Base-by-base conservation (phyloP, 2,329 filamentous ascomycete species). In the Cadophora sp. region DNA sequence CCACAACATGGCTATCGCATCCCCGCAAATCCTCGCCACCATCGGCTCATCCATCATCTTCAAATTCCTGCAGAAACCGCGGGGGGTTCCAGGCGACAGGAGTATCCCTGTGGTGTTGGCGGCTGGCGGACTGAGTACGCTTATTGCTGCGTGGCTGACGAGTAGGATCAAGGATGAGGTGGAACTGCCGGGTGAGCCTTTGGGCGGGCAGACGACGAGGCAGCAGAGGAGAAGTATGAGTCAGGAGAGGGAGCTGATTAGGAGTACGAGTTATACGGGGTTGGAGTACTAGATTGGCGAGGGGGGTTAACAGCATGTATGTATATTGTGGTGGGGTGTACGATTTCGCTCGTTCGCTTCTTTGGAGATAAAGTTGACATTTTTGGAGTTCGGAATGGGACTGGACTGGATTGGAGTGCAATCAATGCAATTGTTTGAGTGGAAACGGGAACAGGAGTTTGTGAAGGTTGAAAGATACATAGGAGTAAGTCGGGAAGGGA, bases 1-100 rank as follows among this genome's bases (percentile, higher is more conserved):
- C 65, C 95, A 98, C 83, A 98, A 98, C 79, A 95, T 98, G 81
- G 91, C 94, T 19, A 92, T 98, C 73, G 93, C 94, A 0, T 90
- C 93, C 5, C 95, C 95, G 1, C 95, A 98, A 78, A 94, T 97
- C 69, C 86, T 97, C 65, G 94, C 95, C 12, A 97, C 94, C 6
- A 81, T 97, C 31, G 89, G 92, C 27, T 95, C 92, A 68, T 94
- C 91, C 76, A 83, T 91, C 68, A 92, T 98, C 70, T 98, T 98
- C 82, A 90, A 89, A 76, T 82, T 91, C 50, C 86, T 95, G 75
- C 94, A 98, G 81, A 97, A 97, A 79, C 93, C 93, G 0, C 86
- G 95, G 71, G 94, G 94, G 4, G 87, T 86, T 4, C 91, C 93
- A 0, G 94, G 93, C 40, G 95, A 98, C 80, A 89, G 91, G 72